Evolutionary conservation across 1,284 basidiomycete genomes (phyloP), one percentile per base, ranked within the genome.

Genomic region (Lignosus rhinocerotis): DNA sequence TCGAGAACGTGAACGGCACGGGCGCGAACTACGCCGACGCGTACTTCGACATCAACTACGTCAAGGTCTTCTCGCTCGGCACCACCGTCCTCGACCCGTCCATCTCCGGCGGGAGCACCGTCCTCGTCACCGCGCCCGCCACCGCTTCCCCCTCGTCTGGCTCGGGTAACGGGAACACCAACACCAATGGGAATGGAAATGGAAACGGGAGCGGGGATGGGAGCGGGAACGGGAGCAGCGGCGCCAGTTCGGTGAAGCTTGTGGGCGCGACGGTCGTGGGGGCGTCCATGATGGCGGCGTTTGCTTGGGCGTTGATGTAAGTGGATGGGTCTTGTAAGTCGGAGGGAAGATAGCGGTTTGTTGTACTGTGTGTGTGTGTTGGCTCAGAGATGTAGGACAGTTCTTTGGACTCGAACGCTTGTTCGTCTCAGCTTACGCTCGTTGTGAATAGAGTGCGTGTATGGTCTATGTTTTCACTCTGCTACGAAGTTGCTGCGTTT

Each of bases 41-140:
- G 21, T 76, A 80, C 72, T 83, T 82, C 67, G 80, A 82, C 71
- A 72, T 84, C 68, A 72, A 74, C 63, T 80, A 78, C 66, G 70
- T 84, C 67, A 80, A 80, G 59, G 76, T 72, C 17, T 78, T 73
- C 67, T 72, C 72, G 25, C 47, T 54, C 32, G 34, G 12, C 34
- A 51, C 16, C 59, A 36, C 56, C 44, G 49, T 50, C 17, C 50
- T 61, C 53, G 44, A 25, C 21, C 42, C 59, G 36, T 38, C 34
- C 49, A 42, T 52, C 44, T 51, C 55, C 11, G 55, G 50, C 50
- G 38, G 44, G 7, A 53, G 36, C 36, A 53, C 54, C 51, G 47
- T 53, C 17, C 53, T 60, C 50, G 42, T 19, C 50, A 53, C 54
- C 43, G 51, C 59, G 14, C 36, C 46, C 19, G 41, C 30, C 19